A percentile compares a stretch with the other conserved stretches of the same genome.
phyloP scores from a whole-genome alignment of 345 rosid genomes.

The Passiflora organensis region DNA sequence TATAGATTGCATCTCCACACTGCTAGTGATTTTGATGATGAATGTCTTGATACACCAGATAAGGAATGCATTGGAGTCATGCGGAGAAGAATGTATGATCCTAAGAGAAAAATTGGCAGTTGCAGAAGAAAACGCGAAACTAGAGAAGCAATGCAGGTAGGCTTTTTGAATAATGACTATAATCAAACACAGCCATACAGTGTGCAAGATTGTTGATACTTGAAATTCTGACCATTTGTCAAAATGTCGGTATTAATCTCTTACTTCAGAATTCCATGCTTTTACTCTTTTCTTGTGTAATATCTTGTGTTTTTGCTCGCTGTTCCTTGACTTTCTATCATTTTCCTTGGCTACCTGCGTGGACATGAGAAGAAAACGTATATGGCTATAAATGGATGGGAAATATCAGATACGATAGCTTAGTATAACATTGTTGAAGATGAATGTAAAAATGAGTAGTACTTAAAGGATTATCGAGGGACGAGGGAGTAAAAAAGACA shows the following conservation, averaged over 20 bases:
- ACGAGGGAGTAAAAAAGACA: no score
- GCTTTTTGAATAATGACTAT: slow-evolving; percentile 1
- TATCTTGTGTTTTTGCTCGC: not conserved
- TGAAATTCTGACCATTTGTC: not conserved
- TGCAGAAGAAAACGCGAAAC: slow-evolving; percentile 38
- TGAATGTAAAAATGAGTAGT: no score
- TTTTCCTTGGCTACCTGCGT: no score
- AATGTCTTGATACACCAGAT: slow-evolving; percentile 33
- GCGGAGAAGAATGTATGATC: slow-evolving; percentile 44
- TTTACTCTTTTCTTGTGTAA: not conserved
- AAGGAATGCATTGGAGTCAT: slow-evolving; percentile 49
- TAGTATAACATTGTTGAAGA: no score
- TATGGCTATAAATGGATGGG: no score
- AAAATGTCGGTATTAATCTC: not conserved
- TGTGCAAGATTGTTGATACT: not conserved
- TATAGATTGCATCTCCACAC: not conserved
- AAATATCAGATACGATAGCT: no score
- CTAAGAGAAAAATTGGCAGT: slow-evolving; percentile 41
- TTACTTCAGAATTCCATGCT: not conserved
- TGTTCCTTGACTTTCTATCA: no score
- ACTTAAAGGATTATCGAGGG: no score
- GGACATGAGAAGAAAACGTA: no score
- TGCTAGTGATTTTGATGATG: not conserved
- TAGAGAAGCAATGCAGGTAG: slow-evolving; percentile 59
- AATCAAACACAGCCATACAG: not conserved